phyloP scores from a whole-genome alignment of 768 basidiomycete species.

The Termitomyces sp. region DNA sequence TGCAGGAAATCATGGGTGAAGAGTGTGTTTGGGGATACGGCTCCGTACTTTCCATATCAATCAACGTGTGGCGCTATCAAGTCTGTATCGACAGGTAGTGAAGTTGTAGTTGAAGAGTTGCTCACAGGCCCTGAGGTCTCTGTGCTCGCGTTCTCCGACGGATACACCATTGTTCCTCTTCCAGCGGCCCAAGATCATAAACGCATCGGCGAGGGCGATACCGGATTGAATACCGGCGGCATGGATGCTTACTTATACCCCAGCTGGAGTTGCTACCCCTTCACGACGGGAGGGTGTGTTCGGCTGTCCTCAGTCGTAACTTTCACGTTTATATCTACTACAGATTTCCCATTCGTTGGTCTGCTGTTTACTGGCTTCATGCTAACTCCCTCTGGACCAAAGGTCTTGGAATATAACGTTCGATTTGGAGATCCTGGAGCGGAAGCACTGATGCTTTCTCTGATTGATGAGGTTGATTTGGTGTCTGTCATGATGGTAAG shows the following conservation, averaged over 20 bases:
- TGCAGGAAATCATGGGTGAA: conserved; percentile 84
- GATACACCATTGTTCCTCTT: conserved; percentile 85
- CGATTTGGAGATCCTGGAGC: conserved; percentile 99
- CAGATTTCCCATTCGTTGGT: conserved; percentile 96
- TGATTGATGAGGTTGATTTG: conserved; percentile 78
- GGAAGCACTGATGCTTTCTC: conserved; percentile 83
- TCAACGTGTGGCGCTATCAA: conserved; percentile 19
- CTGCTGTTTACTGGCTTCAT: conserved; percentile 95
- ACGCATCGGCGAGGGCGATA: conserved; percentile 93
- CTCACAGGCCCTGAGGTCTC: conserved; percentile 90
- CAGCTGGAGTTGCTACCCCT: conserved; percentile 84
- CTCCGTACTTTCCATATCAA: conserved; percentile 36
- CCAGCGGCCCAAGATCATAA: conserved; percentile 99
- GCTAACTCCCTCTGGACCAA: conserved; percentile 82
- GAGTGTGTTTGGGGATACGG: conserved; percentile 82
- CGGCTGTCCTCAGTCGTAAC: neutral
- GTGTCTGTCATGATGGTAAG: conserved; percentile 81
- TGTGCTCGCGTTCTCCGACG: conserved; percentile 94
- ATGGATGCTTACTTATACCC: conserved; percentile 99
- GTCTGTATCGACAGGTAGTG: conserved; percentile 49
- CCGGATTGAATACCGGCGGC: conserved; percentile 92
- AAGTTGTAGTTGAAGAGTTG: conserved; percentile 93
- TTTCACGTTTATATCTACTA: neutral
- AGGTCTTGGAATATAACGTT: conserved; percentile 97
- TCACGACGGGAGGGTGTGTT: conserved; percentile 83